Percentiles rank a stretch among this genome's conserved stretches.
These are phyloP conservation scores for Xylaria grammica DNA, from an alignment of 495 filamentous ascomycete genomes.

Conservation along the genomic window DNA sequence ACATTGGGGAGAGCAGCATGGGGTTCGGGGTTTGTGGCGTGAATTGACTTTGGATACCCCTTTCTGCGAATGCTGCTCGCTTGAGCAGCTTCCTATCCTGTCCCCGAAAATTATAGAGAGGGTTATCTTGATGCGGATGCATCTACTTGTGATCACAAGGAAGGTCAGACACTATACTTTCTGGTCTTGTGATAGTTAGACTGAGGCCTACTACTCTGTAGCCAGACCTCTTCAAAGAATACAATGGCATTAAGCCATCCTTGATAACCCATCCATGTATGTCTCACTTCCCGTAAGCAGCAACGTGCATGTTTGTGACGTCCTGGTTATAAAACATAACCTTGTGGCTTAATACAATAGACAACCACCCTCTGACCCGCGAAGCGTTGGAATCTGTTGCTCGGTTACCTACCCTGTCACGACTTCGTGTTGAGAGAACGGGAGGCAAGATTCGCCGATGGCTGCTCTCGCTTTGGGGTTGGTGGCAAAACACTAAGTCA, in stretches of 20 bases:
- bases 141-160: conserved; percentile 7
- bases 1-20: conserved; percentile 1
- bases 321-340: background rate
- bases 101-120: conserved; percentile 15
- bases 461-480: conserved; percentile 11
- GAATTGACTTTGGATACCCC: conserved; percentile 27
- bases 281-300: conserved; percentile 5
- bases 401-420: conserved; percentile 19
- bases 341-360: background rate
- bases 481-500: conserved; percentile 7
- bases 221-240: background rate
- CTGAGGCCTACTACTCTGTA: background rate
- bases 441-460: background rate
- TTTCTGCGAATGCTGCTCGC: conserved; percentile 19
- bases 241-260: background rate
- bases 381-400: background rate
- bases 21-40: conserved; percentile 13
- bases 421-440: background rate
- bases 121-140: conserved; percentile 4
- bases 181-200: background rate
- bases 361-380: background rate
- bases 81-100: conserved; percentile 16
- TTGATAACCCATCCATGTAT: background rate
- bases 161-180: background rate
- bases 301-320: background rate